These are phyloP conservation scores for Yamadazyma akitaensis DNA, from an alignment of 805 yeast genomes.

Conservation along the genomic window DNA sequence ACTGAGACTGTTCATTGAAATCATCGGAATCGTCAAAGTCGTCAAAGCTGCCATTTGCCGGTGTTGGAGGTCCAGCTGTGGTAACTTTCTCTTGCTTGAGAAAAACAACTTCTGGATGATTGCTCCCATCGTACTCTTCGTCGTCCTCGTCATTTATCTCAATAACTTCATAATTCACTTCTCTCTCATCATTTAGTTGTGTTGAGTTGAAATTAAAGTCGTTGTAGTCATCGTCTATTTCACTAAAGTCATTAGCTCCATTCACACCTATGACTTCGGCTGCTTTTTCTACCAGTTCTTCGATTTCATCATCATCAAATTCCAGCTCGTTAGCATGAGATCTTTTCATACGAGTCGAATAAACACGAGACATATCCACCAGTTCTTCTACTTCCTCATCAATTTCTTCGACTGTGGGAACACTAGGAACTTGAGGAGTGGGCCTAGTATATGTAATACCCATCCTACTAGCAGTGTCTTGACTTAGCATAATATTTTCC, in stretches of 20 bases:
- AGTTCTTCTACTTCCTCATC: constrained; percentile 16
- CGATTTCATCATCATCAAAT: constrained; percentile 11
- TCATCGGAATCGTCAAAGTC: constrained; percentile 20
- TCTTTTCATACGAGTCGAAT: constrained; percentile 4
- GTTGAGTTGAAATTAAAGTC: constrained; percentile 22
- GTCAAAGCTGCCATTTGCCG: constrained; percentile 4
- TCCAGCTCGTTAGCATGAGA: background rate
- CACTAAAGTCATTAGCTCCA: constrained; percentile 6
- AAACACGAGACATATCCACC: background rate
- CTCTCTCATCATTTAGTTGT: constrained; percentile 41
- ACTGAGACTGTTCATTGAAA: background rate
- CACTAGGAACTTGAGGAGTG: background rate
- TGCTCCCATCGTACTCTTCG: too few species aligned
- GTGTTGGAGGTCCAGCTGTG: background rate
- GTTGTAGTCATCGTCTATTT: constrained; percentile 17
- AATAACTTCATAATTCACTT: constrained; percentile 29
- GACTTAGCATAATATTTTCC: constrained; percentile 27
- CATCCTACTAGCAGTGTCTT: constrained; percentile 29
- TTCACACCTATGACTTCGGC: constrained; percentile 6
- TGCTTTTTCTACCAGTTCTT: constrained; percentile 23
- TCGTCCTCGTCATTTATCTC: constrained; percentile 38
- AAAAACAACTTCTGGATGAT: background rate
- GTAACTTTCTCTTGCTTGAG: constrained; percentile 1
- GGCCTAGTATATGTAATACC: constrained; percentile 23
- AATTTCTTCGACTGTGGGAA: constrained; percentile 5